Conservation (phyloP, 805 yeast genomes). For the Metschnikowia aberdeeniae region DNA sequence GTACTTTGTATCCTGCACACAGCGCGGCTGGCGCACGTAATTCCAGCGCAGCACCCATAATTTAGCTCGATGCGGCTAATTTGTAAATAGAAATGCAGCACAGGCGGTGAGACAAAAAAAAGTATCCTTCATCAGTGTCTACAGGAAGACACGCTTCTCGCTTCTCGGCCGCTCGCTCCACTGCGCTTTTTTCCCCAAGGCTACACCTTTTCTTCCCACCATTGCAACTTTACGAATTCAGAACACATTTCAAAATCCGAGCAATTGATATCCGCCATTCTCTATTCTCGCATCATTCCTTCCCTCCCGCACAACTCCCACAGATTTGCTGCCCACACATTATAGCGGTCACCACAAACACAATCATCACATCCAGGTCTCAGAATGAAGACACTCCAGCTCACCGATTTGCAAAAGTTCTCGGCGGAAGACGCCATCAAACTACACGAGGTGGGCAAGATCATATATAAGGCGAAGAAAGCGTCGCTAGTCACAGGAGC, state of each 20-base stretch:
- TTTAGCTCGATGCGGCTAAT: constrained; percentile 2
- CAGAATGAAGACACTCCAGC: constrained; percentile 30
- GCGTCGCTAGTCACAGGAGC: constrained; percentile 86
- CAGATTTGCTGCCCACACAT: not conserved
- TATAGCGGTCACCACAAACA: not conserved
- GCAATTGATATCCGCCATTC: not conserved
- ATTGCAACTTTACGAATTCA: too few relatives aligned
- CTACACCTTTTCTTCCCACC: not conserved
- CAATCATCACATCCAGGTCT: not conserved
- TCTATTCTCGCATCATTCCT: not conserved
- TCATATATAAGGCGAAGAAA: constrained; percentile 50
- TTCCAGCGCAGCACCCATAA: not conserved
- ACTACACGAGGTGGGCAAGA: constrained; percentile 37
- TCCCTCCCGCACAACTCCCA: not conserved
- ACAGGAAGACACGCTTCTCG: constrained; percentile 1
- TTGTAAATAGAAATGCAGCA: constrained; percentile 4
- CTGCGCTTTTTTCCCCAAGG: not conserved
- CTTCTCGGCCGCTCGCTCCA: not conserved
- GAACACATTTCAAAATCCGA: too few relatives aligned
- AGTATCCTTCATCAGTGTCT: not conserved
- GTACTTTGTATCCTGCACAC: too few relatives aligned
- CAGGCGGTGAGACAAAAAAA: constrained; percentile 2
- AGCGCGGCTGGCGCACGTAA: constrained; percentile 1
- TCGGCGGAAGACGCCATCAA: constrained; percentile 30
- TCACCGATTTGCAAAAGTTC: constrained; percentile 15